A percentile compares a stretch with the other conserved stretches of the same genome.
phyloP scores from a whole-genome alignment of 73 alveolate genomes.

The Tetrahymena thermophila region DNA sequence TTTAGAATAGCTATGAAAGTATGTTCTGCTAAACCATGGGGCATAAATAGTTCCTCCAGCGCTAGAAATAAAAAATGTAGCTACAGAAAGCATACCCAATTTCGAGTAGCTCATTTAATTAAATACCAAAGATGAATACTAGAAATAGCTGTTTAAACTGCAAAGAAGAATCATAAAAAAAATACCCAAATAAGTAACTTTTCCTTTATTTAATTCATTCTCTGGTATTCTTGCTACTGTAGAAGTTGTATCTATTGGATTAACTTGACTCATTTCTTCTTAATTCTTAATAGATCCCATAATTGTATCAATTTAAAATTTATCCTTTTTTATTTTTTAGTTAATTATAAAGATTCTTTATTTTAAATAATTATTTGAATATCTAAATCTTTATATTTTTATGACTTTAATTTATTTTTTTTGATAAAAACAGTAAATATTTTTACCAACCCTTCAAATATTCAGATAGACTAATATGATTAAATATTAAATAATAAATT shows the following conservation, averaged over 20 bases:
- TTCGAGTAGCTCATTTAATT: neutral
- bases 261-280: neutral
- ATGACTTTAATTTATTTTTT: too few relatives aligned
- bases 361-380: neutral
- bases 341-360: neutral
- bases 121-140: neutral
- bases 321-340: neutral
- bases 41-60: neutral
- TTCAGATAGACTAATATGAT: too few relatives aligned
- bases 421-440: neutral
- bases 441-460: neutral
- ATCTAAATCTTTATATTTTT: neutral
- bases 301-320: too few relatives aligned
- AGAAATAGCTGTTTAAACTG: slow-evolving; percentile 1
- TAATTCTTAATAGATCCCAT: neutral
- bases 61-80: neutral
- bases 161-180: neutral
- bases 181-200: neutral
- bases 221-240: neutral
- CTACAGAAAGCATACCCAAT: neutral
- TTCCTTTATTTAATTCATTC: neutral
- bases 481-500: too few relatives aligned
- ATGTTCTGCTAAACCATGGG: neutral
- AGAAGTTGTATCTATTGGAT: neutral
- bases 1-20: neutral